These are phyloP conservation scores for Fusarium sp. DNA, from an alignment of 2,329 filamentous ascomycete genomes.

Conservation along the genomic window DNA sequence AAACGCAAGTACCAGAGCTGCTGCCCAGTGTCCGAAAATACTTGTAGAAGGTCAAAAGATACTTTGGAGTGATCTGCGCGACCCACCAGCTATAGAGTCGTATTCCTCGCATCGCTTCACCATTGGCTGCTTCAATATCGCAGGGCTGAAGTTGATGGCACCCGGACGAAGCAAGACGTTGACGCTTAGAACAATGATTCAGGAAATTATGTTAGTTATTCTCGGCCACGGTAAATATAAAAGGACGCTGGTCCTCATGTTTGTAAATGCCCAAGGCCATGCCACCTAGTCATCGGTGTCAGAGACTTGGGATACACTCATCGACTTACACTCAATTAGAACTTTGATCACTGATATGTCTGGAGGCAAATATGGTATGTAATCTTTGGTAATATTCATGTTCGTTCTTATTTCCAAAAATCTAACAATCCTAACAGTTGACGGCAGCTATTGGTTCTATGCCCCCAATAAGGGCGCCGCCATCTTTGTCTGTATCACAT, in stretches of 20 bases:
- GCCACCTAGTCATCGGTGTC: neutral
- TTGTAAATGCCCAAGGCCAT: neutral
- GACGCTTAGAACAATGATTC: neutral
- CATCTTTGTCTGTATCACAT: constrained; percentile 60
- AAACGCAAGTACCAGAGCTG: neutral
- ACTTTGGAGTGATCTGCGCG: constrained; percentile 20
- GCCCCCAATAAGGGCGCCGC: constrained; percentile 62
- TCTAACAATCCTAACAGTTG: constrained; percentile 48
- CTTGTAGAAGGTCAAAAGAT: neutral
- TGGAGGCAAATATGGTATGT: constrained; percentile 51
- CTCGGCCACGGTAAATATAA: neutral
- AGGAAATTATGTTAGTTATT: neutral
- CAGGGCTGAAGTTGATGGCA: constrained; percentile 19
- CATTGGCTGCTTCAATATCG: constrained; percentile 38
- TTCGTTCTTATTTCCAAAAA: neutral
- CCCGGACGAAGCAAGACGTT: neutral
- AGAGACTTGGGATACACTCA: neutral
- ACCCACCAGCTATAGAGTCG: constrained; percentile 22
- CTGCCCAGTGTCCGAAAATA: neutral
- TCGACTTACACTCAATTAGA: neutral
- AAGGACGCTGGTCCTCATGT: neutral
- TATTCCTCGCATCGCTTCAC: constrained; percentile 41
- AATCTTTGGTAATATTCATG: neutral
- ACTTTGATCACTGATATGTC: constrained; percentile 33
- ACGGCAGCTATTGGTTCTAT: constrained; percentile 60